Evolutionary conservation across 257 asterid species (phyloP).

Genomic region (Rubia yunnanensis): DNA sequence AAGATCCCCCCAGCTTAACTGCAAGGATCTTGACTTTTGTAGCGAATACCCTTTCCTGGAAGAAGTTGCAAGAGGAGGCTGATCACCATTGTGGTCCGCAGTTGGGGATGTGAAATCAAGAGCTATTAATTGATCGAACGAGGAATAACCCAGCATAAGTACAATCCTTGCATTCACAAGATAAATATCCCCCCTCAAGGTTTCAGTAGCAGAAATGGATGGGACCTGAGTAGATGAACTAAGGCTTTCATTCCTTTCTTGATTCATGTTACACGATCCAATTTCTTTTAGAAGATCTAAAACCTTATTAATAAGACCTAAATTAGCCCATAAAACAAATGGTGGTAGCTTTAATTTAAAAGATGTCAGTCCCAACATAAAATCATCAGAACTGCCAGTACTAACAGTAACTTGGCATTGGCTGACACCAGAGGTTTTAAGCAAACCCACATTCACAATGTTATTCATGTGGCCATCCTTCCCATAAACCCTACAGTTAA

Average conservation of each 20-base stretch:
- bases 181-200: constrained; percentile 45
- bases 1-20: constrained; percentile 48
- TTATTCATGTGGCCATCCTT: constrained; percentile 28
- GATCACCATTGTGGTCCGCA: constrained; percentile 32
- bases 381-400: constrained; percentile 43
- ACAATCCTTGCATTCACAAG: constrained; percentile 73
- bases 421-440: constrained; percentile 55
- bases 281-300: constrained; percentile 43
- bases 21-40: constrained; percentile 47
- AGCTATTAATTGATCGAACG: constrained; percentile 61
- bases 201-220: constrained; percentile 25
- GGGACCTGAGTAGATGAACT: constrained; percentile 23
- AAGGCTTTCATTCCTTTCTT: constrained; percentile 28
- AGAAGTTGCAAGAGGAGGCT: constrained; percentile 28
- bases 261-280: constrained; percentile 30
- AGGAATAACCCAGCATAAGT: constrained; percentile 47
- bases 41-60: constrained; percentile 30
- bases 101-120: constrained; percentile 50
- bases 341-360: constrained; percentile 68
- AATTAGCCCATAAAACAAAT: constrained; percentile 65
- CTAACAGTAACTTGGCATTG: constrained; percentile 45
- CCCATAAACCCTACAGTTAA: constrained; percentile 16
- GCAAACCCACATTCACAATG: constrained; percentile 47
- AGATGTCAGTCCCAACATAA: constrained; percentile 44
- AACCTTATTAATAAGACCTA: constrained; percentile 36